phyloP scores from a whole-genome alignment of 1,139 yeast species.

The Debaryomyces udenii region DNA sequence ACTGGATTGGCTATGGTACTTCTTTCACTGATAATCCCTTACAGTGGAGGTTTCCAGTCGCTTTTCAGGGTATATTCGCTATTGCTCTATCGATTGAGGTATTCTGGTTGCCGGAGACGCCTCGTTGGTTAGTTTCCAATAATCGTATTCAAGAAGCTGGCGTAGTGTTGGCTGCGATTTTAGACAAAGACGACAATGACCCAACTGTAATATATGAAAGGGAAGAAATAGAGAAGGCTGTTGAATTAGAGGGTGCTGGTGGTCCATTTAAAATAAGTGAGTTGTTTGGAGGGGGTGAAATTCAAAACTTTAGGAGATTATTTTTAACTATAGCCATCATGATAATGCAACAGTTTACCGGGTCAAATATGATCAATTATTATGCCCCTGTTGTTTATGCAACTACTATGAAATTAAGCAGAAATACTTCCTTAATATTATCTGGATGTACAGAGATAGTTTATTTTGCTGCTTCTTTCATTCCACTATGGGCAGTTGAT shows the following conservation, averaged over 20 bases:
- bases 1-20: slow-evolving; percentile 58
- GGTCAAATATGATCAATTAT: slow-evolving; percentile 66
- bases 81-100: slow-evolving; percentile 18
- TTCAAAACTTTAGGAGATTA: slow-evolving; percentile 51
- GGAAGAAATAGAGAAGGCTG: slow-evolving; percentile 28
- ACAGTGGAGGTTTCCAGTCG: slow-evolving; percentile 32
- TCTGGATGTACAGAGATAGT: slow-evolving; percentile 60
- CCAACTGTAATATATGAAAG: slow-evolving; percentile 20
- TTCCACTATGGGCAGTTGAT: slow-evolving; percentile 57
- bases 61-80: slow-evolving; percentile 25
- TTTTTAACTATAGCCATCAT: slow-evolving; percentile 45
- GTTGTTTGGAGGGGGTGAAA: slow-evolving; percentile 56
- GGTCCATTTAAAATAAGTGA: slow-evolving; percentile 29
- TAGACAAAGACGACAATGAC: slow-evolving; percentile 4
- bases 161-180: slow-evolving; percentile 11
- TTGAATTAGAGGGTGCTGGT: slow-evolving; percentile 20
- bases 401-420: slow-evolving; percentile 49
- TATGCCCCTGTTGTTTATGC: slow-evolving; percentile 62
- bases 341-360: slow-evolving; percentile 53
- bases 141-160: slow-evolving; percentile 51
- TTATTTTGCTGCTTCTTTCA: slow-evolving; percentile 54
- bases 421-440: slow-evolving; percentile 54
- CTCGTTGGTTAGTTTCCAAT: slow-evolving; percentile 46
- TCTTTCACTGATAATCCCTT: slow-evolving; percentile 48
- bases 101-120: slow-evolving; percentile 24